Conservation (phyloP, 768 basidiomycete genomes). For the Russula virescens region DNA sequence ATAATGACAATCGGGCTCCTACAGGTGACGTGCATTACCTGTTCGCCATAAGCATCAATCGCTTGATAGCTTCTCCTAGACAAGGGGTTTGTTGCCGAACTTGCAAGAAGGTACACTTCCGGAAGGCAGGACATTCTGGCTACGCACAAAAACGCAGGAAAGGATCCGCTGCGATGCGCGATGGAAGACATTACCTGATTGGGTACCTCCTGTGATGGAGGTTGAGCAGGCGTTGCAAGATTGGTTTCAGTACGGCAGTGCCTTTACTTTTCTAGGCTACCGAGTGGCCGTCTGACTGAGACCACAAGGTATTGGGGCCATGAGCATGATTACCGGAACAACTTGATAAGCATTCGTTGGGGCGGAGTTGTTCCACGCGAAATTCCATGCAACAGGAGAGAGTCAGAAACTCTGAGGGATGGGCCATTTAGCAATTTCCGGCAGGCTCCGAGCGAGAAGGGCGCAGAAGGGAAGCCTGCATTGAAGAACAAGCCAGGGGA, state of each 20-base stretch:
- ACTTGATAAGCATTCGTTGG: slow-evolving; percentile 36
- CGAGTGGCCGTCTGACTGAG: slow-evolving; percentile 1
- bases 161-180: slow-evolving; percentile 17
- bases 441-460: not conserved
- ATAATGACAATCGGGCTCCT: slow-evolving; percentile 57
- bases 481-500: not conserved
- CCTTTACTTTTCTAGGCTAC: not conserved
- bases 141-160: slow-evolving; percentile 22
- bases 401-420: slow-evolving; percentile 3
- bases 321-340: slow-evolving; percentile 33
- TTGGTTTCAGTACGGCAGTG: slow-evolving; percentile 4
- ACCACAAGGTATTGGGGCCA: slow-evolving; percentile 41
- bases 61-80: slow-evolving; percentile 31
- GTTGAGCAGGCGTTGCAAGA: slow-evolving; percentile 17
- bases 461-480: not conserved
- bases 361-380: slow-evolving; percentile 36
- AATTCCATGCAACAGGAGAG: slow-evolving; percentile 4
- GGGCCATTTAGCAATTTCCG: slow-evolving; percentile 19
- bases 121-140: slow-evolving; percentile 32
- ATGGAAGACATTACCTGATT: slow-evolving; percentile 9
- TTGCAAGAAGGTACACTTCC: slow-evolving; percentile 37
- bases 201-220: slow-evolving; percentile 9
- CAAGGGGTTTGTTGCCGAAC: slow-evolving; percentile 43
- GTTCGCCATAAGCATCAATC: not conserved
- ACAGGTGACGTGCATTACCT: slow-evolving; percentile 38